A percentile compares a stretch with the other conserved stretches of the same genome.
These are phyloP conservation scores for Sclerotinia spermophila DNA, from an alignment of 2,329 filamentous ascomycete species.

Conservation along the genomic window DNA sequence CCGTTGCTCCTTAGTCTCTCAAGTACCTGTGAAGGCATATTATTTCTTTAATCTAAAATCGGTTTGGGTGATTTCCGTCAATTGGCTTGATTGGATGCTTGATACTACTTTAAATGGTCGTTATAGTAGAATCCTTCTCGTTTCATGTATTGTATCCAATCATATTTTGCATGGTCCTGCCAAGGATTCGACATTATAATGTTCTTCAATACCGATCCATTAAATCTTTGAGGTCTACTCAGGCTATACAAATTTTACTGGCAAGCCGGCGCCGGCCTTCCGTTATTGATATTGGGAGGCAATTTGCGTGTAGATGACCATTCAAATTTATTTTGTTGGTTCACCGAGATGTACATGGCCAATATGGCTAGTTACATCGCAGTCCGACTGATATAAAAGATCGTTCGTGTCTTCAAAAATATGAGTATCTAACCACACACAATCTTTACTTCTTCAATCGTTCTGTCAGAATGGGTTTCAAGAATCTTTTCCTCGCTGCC, in stretches of 20 bases:
- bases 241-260: conserved; percentile 30
- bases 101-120: neutral
- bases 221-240: neutral
- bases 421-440: neutral
- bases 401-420: neutral
- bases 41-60: conserved; percentile 7
- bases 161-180: neutral
- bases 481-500: conserved; percentile 31
- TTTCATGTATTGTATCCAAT: neutral
- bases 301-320: neutral
- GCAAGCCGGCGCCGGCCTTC: conserved; percentile 29
- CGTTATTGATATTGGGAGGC: conserved; percentile 16
- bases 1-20: conserved; percentile 16
- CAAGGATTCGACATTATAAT: neutral
- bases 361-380: neutral
- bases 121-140: neutral
- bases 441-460: conserved; percentile 15
- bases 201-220: conserved; percentile 11
- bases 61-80: neutral
- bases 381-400: conserved; percentile 10
- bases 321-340: neutral
- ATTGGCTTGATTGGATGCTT: neutral
- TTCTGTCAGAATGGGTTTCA: conserved; percentile 30
- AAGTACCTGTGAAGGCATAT: neutral
- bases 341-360: neutral